Conservation (phyloP, 2,329 filamentous ascomycete species). For the Alternaria ventricosa region DNA sequence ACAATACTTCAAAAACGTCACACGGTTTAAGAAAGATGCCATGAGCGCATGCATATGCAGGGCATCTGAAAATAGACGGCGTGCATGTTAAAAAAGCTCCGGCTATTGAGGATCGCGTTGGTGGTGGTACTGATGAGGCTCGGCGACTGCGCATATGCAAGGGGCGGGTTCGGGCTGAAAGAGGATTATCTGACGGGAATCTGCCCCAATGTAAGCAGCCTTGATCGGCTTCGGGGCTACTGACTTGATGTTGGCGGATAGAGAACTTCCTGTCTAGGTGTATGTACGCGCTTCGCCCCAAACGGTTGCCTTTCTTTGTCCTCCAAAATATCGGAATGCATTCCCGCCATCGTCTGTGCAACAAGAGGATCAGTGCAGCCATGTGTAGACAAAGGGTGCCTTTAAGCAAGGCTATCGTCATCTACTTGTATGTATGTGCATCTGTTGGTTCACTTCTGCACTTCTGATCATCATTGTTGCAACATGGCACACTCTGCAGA, state of each 20-base stretch:
- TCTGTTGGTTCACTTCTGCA: not conserved
- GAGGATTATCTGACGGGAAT: not conserved
- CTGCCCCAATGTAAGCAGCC: not conserved
- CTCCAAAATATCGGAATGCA: not conserved
- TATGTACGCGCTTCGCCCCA: constrained; percentile 4
- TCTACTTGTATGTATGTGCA: not conserved
- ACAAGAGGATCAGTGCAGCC: constrained; percentile 1
- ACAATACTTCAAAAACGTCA: not conserved
- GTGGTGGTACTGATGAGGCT: constrained; percentile 3
- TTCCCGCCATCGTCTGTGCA: constrained; percentile 3
- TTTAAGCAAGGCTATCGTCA: not conserved
- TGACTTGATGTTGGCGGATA: not conserved
- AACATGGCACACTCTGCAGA: constrained; percentile 16
- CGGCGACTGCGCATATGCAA: constrained; percentile 12
- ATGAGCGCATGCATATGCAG: not conserved
- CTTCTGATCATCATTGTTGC: not conserved
- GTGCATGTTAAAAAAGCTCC: not conserved
- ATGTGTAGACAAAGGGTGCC: constrained; percentile 4
- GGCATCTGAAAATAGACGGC: not conserved
- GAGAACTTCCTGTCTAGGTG: not conserved
- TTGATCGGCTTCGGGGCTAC: not conserved
- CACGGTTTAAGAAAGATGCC: not conserved
- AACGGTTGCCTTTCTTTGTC: constrained; percentile 6
- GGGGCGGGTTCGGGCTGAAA: not conserved
- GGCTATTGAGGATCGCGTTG: not conserved